Evolutionary conservation across 768 basidiomycete genomes (phyloP).

Genomic region (Amanita polypyramis): DNA sequence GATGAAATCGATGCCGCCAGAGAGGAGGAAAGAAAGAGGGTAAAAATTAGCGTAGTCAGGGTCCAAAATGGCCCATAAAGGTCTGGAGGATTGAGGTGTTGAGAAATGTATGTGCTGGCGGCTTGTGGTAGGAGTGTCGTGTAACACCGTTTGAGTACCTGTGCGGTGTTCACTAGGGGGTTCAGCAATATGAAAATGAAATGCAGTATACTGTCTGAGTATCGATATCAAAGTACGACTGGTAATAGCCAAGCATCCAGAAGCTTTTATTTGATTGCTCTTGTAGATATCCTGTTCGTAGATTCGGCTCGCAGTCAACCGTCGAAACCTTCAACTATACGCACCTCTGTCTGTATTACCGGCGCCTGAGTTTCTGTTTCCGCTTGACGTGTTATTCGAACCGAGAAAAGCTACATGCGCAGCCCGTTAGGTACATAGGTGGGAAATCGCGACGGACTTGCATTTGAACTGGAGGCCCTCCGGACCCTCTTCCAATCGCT

Average conservation of each 20-base stretch:
- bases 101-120: conserved; percentile 43
- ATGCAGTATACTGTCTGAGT: conserved; percentile 47
- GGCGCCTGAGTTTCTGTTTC: conserved; percentile 25
- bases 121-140: conserved; percentile 69
- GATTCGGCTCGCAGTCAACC: neutral
- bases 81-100: conserved; percentile 59
- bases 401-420: conserved; percentile 46
- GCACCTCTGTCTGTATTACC: conserved; percentile 44
- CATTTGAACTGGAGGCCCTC: conserved; percentile 70
- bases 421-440: conserved; percentile 1
- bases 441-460: conserved; percentile 16
- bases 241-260: conserved; percentile 82
- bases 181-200: neutral
- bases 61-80: conserved; percentile 97
- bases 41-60: conserved; percentile 87
- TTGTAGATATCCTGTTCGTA: conserved; percentile 47
- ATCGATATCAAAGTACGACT: conserved; percentile 83
- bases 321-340: neutral
- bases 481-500: conserved; percentile 57
- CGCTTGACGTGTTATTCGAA: conserved; percentile 22
- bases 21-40: conserved; percentile 88
- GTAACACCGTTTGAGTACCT: conserved; percentile 71
- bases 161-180: conserved; percentile 2
- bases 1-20: conserved; percentile 79
- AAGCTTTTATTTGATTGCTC: conserved; percentile 47